Evolutionary conservation across 225 moss, liverwort and hornwort genomes (phyloP).

Genomic region (Pseudisothecium myosuroides): DNA sequence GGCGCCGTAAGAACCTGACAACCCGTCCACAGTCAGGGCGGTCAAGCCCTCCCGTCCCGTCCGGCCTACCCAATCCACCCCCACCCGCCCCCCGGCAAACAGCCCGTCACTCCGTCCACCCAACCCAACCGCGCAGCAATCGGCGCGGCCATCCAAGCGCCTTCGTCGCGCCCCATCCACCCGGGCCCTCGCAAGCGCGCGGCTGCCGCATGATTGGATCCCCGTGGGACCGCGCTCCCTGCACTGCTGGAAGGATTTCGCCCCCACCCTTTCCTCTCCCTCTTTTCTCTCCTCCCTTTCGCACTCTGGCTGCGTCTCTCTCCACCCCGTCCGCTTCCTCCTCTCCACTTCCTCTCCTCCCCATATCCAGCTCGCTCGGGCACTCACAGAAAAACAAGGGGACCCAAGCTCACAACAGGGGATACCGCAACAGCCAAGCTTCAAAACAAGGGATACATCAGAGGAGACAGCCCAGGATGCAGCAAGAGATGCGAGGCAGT

Average conservation of each 20-base stretch:
- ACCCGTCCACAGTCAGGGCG: background rate
- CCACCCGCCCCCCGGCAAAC: background rate
- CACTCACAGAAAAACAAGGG: background rate
- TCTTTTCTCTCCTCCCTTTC: background rate
- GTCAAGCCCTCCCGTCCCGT: no score
- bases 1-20: background rate
- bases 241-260: constrained; percentile 35
- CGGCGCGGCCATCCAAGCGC: background rate
- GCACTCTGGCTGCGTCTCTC: background rate
- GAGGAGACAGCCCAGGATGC: background rate
- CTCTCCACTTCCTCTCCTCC: background rate
- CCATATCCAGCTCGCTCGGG: background rate
- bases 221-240: constrained; percentile 11
- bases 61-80: no score
- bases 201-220: constrained; percentile 18
- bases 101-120: no score
- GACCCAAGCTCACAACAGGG: background rate
- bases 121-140: background rate
- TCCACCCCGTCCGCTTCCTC: no score
- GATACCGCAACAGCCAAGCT: background rate
- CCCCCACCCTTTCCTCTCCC: background rate
- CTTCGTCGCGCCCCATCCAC: background rate
- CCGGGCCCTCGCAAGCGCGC: background rate
- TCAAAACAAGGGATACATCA: no score
- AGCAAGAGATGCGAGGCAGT: background rate